Evolutionary conservation across 2,329 filamentous ascomycete species (phyloP).

Genomic region (Fonsecaea monophora): DNA sequence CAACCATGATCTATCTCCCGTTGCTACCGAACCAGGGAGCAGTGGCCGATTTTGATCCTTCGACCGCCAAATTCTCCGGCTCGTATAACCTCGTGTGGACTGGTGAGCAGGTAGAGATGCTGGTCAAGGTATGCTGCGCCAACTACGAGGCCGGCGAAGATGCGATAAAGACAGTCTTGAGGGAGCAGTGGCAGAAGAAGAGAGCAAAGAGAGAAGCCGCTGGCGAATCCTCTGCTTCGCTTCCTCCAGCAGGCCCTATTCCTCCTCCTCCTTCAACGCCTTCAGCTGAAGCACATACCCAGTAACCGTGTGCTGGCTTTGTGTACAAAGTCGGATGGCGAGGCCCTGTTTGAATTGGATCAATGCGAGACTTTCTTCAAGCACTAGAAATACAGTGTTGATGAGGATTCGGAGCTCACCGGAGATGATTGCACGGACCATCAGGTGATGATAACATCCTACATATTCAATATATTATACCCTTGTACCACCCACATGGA

Average conservation of each 20-base stretch:
- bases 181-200: constrained; percentile 29
- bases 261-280: not conserved
- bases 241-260: not conserved
- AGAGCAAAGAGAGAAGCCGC: constrained; percentile 17
- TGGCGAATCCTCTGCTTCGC: not conserved
- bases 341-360: not conserved
- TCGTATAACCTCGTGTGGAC: constrained; percentile 34
- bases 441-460: too few species aligned
- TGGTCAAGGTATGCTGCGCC: constrained; percentile 26
- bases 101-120: constrained; percentile 29
- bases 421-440: too few species aligned
- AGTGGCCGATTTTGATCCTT: constrained; percentile 28
- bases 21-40: constrained; percentile 29
- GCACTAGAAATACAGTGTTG: not conserved
- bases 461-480: too few species aligned
- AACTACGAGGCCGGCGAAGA: constrained; percentile 27
- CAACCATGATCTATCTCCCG: constrained; percentile 31
- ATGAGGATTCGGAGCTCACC: not conserved
- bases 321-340: not conserved
- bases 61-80: constrained; percentile 32
- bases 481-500: too few species aligned
- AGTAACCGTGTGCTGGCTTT: not conserved
- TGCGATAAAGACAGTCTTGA: constrained; percentile 23
- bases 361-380: not conserved
- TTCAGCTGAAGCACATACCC: not conserved